Evolutionary conservation across 306 rosid genomes (phyloP), one percentile per base, ranked within the genome.

Genomic region (Quercus cerris): DNA sequence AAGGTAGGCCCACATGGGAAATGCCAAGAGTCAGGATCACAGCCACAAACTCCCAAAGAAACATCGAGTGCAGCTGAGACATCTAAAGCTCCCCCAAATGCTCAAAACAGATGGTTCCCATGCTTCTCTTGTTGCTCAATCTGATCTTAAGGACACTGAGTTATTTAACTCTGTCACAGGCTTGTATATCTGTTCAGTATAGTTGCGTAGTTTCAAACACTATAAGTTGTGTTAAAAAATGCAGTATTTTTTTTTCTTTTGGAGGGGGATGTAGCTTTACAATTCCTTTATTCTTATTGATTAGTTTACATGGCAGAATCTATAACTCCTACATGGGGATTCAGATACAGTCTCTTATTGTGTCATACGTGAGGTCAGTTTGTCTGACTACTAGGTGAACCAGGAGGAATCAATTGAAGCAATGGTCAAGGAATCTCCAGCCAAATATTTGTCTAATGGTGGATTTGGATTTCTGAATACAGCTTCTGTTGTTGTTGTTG

Each of bases 61-160:
- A 9, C 82, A 2, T 23, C 83, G 20, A 75, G 51, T 33, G 61
- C 70, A 52, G 78, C 56, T 54, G 81, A 76, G 44, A 6, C 84
- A 17, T 64, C 86, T 1, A 78, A 80, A 70, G 15, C 83, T 23
- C 51, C 56, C 63, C 66, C 76, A 63, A 6, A 58, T 2, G 17
- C 77, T 30, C 76, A 55, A 20, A 82, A 30, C 12, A 81, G 15
- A 64, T 91, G 88, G 89, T 41, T 93, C 6, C 14, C 79, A 80
- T 93, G 93, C 85, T 88, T 93, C 75, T 5, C 87, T 52, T 91
- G 92, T 58, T 89, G 94, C 77, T 7, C 75, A 27, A 83, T 41
- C 41, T 74, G 83, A 77, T 13, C 64, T 35, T 84, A 79, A 78
- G 80, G 82, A 4, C 71, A 18, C 56, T 71, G 49, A 72, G 55